A percentile compares a stretch with the other conserved stretches of the same genome.
Conservation (phyloP, 2,329 filamentous ascomycete species). For the Daldinia sp. region DNA sequence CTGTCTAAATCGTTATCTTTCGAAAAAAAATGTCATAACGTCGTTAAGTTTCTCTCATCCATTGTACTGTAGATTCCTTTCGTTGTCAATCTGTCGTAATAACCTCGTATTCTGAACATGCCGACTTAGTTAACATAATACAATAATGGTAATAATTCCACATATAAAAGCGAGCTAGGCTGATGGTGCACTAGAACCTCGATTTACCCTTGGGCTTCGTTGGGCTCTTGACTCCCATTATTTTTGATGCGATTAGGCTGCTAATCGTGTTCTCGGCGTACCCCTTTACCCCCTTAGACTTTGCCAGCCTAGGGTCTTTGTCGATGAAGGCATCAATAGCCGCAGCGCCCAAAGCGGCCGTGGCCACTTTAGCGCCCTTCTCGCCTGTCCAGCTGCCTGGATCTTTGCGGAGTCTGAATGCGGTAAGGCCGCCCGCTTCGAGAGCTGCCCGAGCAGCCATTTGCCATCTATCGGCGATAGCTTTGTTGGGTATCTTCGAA, state of each 20-base stretch:
- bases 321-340: slow-evolving; percentile 57
- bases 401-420: slow-evolving; percentile 56
- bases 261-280: slow-evolving; percentile 46
- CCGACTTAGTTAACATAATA: not conserved
- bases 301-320: slow-evolving; percentile 42
- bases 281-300: slow-evolving; percentile 40
- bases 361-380: slow-evolving; percentile 59
- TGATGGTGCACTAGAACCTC: slow-evolving; percentile 21
- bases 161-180: not conserved
- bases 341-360: slow-evolving; percentile 58
- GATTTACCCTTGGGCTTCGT: slow-evolving; percentile 30
- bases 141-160: not conserved
- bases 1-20: slow-evolving; percentile 7
- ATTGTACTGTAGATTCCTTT: not conserved
- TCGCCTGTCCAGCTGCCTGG: slow-evolving; percentile 57
- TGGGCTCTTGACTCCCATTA: slow-evolving; percentile 42
- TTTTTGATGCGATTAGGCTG: slow-evolving; percentile 44
- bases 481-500: slow-evolving; percentile 23
- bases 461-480: slow-evolving; percentile 43
- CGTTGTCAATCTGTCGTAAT: slow-evolving; percentile 2
- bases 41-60: slow-evolving; percentile 9
- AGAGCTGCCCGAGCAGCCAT: slow-evolving; percentile 56
- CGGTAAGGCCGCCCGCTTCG: slow-evolving; percentile 58
- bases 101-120: not conserved
- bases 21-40: slow-evolving; percentile 11